Conservation (phyloP, 495 filamentous ascomycete genomes). For the Hyaloscypha bicolor region DNA sequence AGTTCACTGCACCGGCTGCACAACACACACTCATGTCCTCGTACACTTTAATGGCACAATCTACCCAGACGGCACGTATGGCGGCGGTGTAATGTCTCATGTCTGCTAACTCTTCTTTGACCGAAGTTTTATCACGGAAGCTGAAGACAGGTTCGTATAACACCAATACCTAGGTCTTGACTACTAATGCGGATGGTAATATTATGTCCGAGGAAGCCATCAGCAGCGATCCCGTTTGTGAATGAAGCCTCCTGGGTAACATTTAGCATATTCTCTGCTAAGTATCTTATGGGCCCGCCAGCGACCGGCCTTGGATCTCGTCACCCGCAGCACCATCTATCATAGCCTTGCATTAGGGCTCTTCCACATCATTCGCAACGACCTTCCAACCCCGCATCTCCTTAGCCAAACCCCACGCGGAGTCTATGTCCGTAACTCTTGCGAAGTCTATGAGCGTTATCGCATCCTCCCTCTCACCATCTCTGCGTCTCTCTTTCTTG, state of each 20-base stretch:
- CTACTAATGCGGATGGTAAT: slow-evolving; percentile 52
- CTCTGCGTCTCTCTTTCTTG: too few species aligned
- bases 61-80: not conserved
- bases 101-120: slow-evolving; percentile 43
- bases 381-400: too few species aligned
- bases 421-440: too few species aligned
- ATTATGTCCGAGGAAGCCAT: slow-evolving; percentile 50
- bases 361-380: too few species aligned
- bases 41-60: not conserved
- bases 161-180: slow-evolving; percentile 52
- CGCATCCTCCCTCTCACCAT: too few species aligned
- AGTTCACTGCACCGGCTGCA: slow-evolving; percentile 57
- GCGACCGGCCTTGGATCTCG: too few species aligned
- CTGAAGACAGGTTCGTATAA: slow-evolving; percentile 53
- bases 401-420: too few species aligned
- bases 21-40: slow-evolving; percentile 43
- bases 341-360: too few species aligned
- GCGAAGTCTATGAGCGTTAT: too few species aligned
- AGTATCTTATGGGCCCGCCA: too few species aligned
- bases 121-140: slow-evolving; percentile 48
- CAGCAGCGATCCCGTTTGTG: slow-evolving; percentile 53
- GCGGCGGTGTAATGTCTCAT: not conserved
- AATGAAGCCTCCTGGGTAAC: slow-evolving; percentile 48
- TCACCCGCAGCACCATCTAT: too few species aligned
- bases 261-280: too few species aligned